These are phyloP conservation scores for Mortierella sp. DNA, from an alignment of 371 early-diverging fungal species.

Conservation along the genomic window DNA sequence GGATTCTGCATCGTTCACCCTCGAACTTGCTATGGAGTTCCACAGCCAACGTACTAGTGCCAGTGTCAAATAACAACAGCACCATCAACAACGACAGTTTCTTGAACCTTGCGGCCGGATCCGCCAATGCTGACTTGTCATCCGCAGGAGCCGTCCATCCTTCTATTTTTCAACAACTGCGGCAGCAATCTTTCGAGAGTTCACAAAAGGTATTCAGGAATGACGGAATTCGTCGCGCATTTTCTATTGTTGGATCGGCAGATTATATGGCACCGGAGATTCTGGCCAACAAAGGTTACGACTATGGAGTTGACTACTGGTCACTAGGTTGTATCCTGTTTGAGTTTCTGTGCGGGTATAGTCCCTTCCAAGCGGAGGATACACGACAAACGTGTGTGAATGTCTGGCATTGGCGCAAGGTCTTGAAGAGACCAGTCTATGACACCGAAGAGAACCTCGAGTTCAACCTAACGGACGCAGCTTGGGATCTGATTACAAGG, in stretches of 20 bases:
- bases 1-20: slow-evolving; percentile 37
- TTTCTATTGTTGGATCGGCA: slow-evolving; percentile 83
- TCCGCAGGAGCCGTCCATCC: too few relatives aligned
- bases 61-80: slow-evolving; percentile 6
- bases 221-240: slow-evolving; percentile 62
- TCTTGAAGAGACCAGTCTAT: slow-evolving; percentile 79
- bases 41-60: too few relatives aligned
- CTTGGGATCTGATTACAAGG: slow-evolving; percentile 78
- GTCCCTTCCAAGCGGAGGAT: slow-evolving; percentile 82
- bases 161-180: too few relatives aligned
- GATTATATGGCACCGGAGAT: slow-evolving; percentile 89
- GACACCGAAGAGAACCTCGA: slow-evolving; percentile 73
- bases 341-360: slow-evolving; percentile 84
- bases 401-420: slow-evolving; percentile 82
- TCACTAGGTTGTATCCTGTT: slow-evolving; percentile 91
- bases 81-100: too few relatives aligned
- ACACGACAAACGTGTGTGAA: slow-evolving; percentile 86
- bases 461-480: slow-evolving; percentile 76
- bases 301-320: slow-evolving; percentile 89
- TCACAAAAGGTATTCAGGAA: slow-evolving; percentile 56
- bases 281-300: slow-evolving; percentile 72
- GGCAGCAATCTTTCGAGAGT: slow-evolving; percentile 4
- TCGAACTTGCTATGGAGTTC: slow-evolving; percentile 34
- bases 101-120: slow-evolving; percentile 12
- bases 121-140: too few relatives aligned